Percentiles rank a stretch among this genome's conserved stretches.
Conservation (phyloP, 305 asterid species). For the Fraxinus floribunda region DNA sequence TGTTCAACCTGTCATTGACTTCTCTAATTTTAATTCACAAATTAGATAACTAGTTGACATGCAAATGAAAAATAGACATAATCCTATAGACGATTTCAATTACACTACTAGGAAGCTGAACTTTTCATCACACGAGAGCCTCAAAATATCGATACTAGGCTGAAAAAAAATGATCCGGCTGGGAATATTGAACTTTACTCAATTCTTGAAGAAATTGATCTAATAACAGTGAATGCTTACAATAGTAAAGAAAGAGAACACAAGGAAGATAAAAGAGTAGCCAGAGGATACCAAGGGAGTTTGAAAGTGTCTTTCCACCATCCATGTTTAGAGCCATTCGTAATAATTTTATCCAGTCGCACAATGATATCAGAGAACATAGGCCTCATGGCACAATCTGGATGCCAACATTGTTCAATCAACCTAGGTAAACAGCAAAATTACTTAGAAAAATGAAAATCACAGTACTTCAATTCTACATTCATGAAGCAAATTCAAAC, state of each 20-base stretch:
- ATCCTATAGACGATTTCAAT: neutral
- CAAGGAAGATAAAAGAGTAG: neutral
- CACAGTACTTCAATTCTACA: neutral
- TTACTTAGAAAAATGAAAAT: neutral
- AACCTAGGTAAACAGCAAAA: conserved; percentile 45
- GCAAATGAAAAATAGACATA: neutral
- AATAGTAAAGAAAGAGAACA: neutral
- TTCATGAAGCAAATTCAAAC: neutral
- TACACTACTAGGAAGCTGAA: neutral
- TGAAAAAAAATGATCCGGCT: neutral
- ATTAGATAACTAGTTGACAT: neutral
- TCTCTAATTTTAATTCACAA: neutral
- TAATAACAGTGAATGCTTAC: neutral
- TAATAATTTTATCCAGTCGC: conserved; percentile 68
- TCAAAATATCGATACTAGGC: neutral
- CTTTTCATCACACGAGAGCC: neutral
- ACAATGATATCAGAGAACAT: conserved; percentile 69
- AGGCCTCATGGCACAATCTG: conserved; percentile 57
- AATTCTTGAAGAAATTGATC: neutral
- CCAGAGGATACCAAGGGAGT: conserved; percentile 73
- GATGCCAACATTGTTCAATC: conserved; percentile 96
- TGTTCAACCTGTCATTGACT: neutral
- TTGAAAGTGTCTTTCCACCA: conserved; percentile 98
- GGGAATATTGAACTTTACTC: neutral
- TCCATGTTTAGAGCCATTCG: conserved; percentile 79